A percentile compares a stretch with the other conserved stretches of the same genome.
These are phyloP conservation scores for Malus hybrid DNA, from an alignment of 331 rosid species.

Conservation along the genomic window DNA sequence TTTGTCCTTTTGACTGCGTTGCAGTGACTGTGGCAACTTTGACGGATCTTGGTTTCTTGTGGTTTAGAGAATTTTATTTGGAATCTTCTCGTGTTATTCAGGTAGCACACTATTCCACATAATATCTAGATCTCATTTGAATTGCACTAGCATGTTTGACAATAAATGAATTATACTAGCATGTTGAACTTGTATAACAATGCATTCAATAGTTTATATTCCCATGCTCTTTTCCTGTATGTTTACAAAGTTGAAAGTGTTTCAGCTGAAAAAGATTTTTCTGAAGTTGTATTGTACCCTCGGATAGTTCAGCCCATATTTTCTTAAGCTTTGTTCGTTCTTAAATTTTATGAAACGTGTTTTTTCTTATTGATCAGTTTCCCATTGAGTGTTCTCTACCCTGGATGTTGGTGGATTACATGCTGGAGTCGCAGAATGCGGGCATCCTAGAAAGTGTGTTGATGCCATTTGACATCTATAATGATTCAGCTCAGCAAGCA, in stretches of 20 bases:
- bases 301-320: background rate
- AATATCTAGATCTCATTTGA: background rate
- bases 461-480: conserved; percentile 89
- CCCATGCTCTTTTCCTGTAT: background rate
- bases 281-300: background rate
- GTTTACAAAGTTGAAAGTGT: background rate
- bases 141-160: background rate
- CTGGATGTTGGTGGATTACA: conserved; percentile 95
- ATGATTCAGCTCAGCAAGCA: conserved; percentile 97
- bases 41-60: conserved; percentile 97
- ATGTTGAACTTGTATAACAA: too few species aligned
- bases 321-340: background rate
- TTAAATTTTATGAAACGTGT: conserved; percentile 8
- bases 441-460: conserved; percentile 89
- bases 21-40: conserved; percentile 80
- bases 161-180: background rate
- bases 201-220: background rate
- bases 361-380: conserved; percentile 49
- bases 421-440: conserved; percentile 78
- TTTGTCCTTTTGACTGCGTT: conserved; percentile 19
- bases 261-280: background rate
- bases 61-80: conserved; percentile 95
- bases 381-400: conserved; percentile 98
- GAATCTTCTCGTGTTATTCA: conserved; percentile 99
- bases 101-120: conserved; percentile 35